Base-by-base conservation (phyloP, 2,329 filamentous ascomycete species). In the Alternaria viburni region DNA sequence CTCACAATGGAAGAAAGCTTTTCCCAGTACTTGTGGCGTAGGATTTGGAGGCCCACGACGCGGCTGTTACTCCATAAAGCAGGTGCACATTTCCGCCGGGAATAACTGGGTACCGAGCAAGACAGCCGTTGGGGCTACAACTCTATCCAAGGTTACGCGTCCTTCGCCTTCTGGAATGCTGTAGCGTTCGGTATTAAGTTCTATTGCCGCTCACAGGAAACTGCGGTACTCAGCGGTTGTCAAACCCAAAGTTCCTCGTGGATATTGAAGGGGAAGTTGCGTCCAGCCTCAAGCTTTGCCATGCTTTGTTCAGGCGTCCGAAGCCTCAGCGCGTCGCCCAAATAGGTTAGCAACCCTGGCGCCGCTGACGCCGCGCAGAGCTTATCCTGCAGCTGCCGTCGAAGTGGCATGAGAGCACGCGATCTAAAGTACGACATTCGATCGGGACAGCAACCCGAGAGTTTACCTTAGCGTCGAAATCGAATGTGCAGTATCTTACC, bases 221-320 rank as follows among this genome's bases (percentile, higher is more conserved):
- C 9, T n/a, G 9, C 12, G 36, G 28, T 5, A 41, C 10, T 41
- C 36, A 41, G 13, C 49, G 13, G 21, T 25, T 19, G 19, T 19
- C n/a, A 23, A 3, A 12, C 4, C 8, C 9, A 17, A 23, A 41
- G 1, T 17, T 19, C 6, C 19, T 9, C 19, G 19, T 36, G 3
- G 17, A 23, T 36, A 41, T 25, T 25, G 19, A 13, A 17, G 19
- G 19, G 19, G 5, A n/a, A 30, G 21, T 54, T 11, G 13, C 17
- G 36, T 25, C 25, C 50, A 65, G 21, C 46, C 41, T 59, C 54
- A 66, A 66, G 64, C 64, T 51, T 66, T 32, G 63, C 65, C 60
- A 63, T 66, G 63, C 65, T 32, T 63, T 56, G 36, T 32, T 47
- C 7, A 17, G 32, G 30, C 57, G 26, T 41, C 41, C 32, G 30